Evolutionary conservation across 2,329 filamentous ascomycete genomes (phyloP), one percentile per base, ranked within the genome.

Genomic region (Beauveria sp.): DNA sequence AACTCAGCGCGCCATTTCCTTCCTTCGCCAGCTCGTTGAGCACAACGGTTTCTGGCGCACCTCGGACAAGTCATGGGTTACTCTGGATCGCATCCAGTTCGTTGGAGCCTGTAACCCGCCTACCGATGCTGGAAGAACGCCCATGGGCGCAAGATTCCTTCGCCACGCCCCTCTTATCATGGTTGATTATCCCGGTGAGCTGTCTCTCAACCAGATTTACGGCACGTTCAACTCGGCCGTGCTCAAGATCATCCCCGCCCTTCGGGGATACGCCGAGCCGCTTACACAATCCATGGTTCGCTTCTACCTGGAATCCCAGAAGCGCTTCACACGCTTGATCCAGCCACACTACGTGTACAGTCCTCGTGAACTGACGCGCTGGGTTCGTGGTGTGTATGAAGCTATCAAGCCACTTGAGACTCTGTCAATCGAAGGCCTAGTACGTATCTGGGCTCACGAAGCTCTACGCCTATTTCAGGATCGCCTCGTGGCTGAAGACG

Each of bases 21-120:
- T 99, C 83, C 76, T 99, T 66, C 87, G 96, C 68, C 95, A 99
- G 73, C 86, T 99, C 64, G 93, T 99, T 54, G 95, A 99, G 74
- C 95, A 99, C 71, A 98, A 98, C 68, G 95, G 95, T 34, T 99
- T 99, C 84, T 99, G 96, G 96, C 86, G 93, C 67, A 96, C 96
- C 0, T 90, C 90, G 0, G 96, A 98, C 77, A 97, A 96, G 79
- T 92, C 90, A 4, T 99, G 95, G 95, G 95, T 99, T 56, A 96
- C 91, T 6, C 84, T 99, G 22, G 96, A 99, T 72, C 89, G 96
- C 50, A 98, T 99, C 69, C 95, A 99, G 72, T 99, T 99, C 67
- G 96, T 99, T 58, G 95, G 95, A 68, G 95, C 95, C 70, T 99
- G 95, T 74, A 99, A 99, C 75, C 96, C 95, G 68, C 95, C 95